phyloP scores from a whole-genome alignment of 2,329 filamentous ascomycete species.

The Talaromyces sp. region DNA sequence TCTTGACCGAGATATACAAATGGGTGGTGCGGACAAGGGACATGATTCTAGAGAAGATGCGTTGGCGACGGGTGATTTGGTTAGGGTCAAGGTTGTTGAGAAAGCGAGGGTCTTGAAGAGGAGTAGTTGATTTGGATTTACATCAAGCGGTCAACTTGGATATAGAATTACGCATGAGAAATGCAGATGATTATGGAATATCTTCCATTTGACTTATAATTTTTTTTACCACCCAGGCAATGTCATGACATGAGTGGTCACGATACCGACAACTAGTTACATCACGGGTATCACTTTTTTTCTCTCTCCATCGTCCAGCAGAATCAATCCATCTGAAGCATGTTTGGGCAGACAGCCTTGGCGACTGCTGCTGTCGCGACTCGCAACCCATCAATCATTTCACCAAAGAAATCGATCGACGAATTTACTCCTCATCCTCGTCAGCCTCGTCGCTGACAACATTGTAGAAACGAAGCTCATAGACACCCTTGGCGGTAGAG shows the following conservation, averaged over 20 bases:
- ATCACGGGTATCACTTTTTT: conserved; percentile 2
- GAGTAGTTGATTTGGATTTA: conserved; percentile 38
- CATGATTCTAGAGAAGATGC: conserved; percentile 95
- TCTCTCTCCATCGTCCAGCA: neutral
- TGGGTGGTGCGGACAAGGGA: conserved; percentile 54
- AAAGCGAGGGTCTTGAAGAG: conserved; percentile 64
- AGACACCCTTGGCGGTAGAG: conserved; percentile 94
- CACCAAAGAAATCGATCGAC: neutral
- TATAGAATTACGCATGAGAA: neutral
- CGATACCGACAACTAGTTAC: conserved; percentile 6
- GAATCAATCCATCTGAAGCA: neutral
- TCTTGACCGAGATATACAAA: conserved; percentile 73
- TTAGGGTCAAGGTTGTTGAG: conserved; percentile 63
- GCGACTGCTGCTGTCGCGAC: neutral
- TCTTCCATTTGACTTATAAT: neutral
- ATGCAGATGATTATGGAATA: neutral
- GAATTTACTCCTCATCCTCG: conserved; percentile 91
- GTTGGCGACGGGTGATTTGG: conserved; percentile 78
- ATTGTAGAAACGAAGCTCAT: conserved; percentile 99
- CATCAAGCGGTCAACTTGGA: too few species aligned
- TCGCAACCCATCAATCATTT: neutral
- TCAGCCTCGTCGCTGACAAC: conserved; percentile 97
- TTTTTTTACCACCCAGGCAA: neutral
- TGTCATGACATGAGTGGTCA: neutral
- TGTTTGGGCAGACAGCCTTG: neutral